These are phyloP conservation scores for Penstemon barbatus DNA, from an alignment of 257 asterid genomes.

Conservation along the genomic window DNA sequence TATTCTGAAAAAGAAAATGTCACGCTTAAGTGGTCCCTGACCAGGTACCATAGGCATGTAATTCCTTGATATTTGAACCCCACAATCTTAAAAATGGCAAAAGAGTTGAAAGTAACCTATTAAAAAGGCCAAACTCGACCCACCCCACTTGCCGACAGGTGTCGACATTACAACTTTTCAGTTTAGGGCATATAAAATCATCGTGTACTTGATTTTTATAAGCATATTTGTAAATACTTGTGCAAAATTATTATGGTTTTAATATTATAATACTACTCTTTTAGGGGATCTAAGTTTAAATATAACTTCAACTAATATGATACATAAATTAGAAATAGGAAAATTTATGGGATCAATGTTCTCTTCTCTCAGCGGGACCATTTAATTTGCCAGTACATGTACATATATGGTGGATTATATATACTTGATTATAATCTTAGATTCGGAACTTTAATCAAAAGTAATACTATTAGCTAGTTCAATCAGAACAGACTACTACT, in stretches of 20 bases:
- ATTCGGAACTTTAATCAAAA: too few relatives aligned
- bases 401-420: too few relatives aligned
- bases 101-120: background rate
- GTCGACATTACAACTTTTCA: constrained; percentile 10
- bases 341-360: background rate
- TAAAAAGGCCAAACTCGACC: background rate
- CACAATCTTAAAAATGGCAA: background rate
- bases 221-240: background rate
- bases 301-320: background rate
- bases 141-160: constrained; percentile 22
- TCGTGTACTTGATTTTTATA: background rate
- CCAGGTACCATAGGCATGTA: background rate
- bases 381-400: background rate
- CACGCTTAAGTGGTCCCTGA: constrained; percentile 21
- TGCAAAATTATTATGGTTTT: too few relatives aligned
- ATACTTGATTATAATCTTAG: too few relatives aligned
- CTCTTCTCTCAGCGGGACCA: constrained; percentile 1
- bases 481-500: too few relatives aligned
- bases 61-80: constrained; percentile 16
- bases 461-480: too few relatives aligned
- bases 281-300: background rate
- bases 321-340: background rate
- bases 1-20: too few relatives aligned
- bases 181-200: constrained; percentile 12
- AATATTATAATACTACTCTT: background rate